These are phyloP conservation scores for Aspergillus campestris DNA, from an alignment of 495 filamentous ascomycete genomes.

Conservation along the genomic window DNA sequence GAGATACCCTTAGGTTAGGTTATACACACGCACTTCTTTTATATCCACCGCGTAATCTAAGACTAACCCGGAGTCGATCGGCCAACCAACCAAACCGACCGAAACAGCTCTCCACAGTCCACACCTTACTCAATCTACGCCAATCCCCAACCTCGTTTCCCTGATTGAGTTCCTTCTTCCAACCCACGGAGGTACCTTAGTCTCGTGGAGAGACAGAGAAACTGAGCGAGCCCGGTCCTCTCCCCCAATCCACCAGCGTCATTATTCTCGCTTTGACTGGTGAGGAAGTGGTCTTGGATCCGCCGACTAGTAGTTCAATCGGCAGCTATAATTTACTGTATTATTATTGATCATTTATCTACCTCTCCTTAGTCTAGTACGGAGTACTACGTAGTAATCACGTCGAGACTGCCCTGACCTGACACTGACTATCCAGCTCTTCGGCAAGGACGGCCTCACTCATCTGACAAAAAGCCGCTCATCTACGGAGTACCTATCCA, in stretches of 20 bases:
- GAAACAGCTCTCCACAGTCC: too few relatives aligned
- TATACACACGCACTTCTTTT: not conserved
- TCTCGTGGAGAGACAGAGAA: conserved; percentile 10
- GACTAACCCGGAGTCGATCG: conserved; percentile 6
- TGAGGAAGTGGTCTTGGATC: conserved; percentile 1
- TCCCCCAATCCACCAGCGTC: conserved; percentile 10
- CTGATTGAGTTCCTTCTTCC: conserved; percentile 14
- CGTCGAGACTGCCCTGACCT: too few relatives aligned
- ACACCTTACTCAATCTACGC: not conserved
- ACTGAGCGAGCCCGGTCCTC: not conserved
- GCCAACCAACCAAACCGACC: too few relatives aligned
- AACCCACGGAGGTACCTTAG: not conserved
- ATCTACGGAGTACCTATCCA: too few relatives aligned
- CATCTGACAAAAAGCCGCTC: too few relatives aligned
- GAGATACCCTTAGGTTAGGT: too few relatives aligned
- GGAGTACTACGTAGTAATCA: too few relatives aligned
- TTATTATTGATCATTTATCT: conserved; percentile 1
- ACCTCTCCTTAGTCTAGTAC: not conserved
- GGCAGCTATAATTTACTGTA: conserved; percentile 8
- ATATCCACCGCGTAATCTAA: not conserved
- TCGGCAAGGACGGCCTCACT: too few relatives aligned
- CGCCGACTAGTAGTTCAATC: conserved; percentile 7
- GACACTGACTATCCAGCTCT: too few relatives aligned
- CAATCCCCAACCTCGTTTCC: conserved; percentile 9
- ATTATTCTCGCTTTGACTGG: conserved; percentile 13